Evolutionary conservation across 2,329 filamentous ascomycete genomes (phyloP), one percentile per base, ranked within the genome.

Genomic region (Neophaeococcomyces aloes): DNA sequence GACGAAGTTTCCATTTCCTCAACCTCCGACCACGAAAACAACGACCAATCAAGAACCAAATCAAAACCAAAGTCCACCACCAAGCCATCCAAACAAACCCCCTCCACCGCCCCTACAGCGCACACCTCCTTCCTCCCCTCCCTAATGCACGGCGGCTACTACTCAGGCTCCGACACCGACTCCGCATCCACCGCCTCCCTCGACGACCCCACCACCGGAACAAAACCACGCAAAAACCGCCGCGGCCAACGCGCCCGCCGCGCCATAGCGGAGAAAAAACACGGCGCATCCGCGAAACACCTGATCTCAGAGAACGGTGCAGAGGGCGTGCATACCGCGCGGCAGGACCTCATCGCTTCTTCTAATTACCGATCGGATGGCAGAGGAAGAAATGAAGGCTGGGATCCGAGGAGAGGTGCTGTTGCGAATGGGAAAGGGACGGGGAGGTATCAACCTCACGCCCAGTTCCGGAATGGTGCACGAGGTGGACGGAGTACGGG

Each of bases 171-270:
- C 4, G 76, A 77, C n/a, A 48, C 71, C 70, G 1, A 71, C 69
- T 41, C 61, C 69, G 3, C 72, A 74, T 2, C 66, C 70, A 25
- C 62, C 19, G 42, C 37, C 25, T 34, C 48, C n/a, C 53, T 52
- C 6, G 54, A 51, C 4, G 17, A 15, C 7, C 27, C 10, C 23
- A 15, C 39, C 27, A 18, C 29, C 34, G 54, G 61, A 1, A 57
- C 67, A 27, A 46, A 68, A 49, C 53, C 60, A 30, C 61, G 68
- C 0, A 66, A 72, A 44, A 81, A 81, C 55, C 65, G 78, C 11
- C 71, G 76, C 53, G 78, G 78, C 25, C 78, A 81, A 55, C 70
- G 75, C 47, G 78, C 75, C 8, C 69, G 78, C 29, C 75, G 75
- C 39, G 66, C 71, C 21, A 65, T 81, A 8, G 76, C 74, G 61